phyloP scores from a whole-genome alignment of 192 early-diverging fungal genomes.

The Coemansia sp. region DNA sequence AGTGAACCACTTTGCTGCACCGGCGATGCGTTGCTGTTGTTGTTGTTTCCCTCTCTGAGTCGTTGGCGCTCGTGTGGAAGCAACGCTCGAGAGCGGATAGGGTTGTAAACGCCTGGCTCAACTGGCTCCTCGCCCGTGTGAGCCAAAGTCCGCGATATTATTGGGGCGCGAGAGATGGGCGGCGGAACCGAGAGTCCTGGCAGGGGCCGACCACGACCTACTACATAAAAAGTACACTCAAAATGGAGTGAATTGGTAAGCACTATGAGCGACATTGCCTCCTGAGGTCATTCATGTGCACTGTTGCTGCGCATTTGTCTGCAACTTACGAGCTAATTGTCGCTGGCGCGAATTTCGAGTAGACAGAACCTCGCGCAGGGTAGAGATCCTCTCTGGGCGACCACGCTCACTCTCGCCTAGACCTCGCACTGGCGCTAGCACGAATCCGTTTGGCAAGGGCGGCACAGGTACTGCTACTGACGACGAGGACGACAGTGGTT shows the following conservation, averaged over 20 bases:
- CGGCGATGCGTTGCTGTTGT: not conserved
- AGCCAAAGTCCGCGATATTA: constrained; percentile 4
- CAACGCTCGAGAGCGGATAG: constrained; percentile 43
- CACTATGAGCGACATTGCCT: not conserved
- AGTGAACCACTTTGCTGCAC: not conserved
- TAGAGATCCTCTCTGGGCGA: constrained; percentile 49
- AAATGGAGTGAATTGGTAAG: not conserved
- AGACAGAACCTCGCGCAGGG: constrained; percentile 41
- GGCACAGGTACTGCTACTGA: constrained; percentile 7
- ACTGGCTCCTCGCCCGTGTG: constrained; percentile 52
- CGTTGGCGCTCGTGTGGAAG: constrained; percentile 38
- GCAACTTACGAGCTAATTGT: constrained; percentile 28
- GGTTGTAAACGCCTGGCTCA: constrained; percentile 42
- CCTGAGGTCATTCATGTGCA: no score
- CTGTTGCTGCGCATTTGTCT: no score
- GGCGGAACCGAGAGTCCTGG: not conserved
- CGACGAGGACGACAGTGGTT: not conserved
- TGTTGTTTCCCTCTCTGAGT: not conserved
- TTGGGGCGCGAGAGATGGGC: constrained; percentile 14
- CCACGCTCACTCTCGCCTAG: constrained; percentile 19
- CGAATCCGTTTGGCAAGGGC: constrained; percentile 32
- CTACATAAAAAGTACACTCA: not conserved
- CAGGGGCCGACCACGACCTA: constrained; percentile 2
- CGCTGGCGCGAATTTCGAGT: constrained; percentile 31
- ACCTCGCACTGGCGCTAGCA: constrained; percentile 36